Evolutionary conservation across 2,329 filamentous ascomycete species (phyloP), one percentile per base, ranked within the genome.

Genomic region (Endothia cerciana): DNA sequence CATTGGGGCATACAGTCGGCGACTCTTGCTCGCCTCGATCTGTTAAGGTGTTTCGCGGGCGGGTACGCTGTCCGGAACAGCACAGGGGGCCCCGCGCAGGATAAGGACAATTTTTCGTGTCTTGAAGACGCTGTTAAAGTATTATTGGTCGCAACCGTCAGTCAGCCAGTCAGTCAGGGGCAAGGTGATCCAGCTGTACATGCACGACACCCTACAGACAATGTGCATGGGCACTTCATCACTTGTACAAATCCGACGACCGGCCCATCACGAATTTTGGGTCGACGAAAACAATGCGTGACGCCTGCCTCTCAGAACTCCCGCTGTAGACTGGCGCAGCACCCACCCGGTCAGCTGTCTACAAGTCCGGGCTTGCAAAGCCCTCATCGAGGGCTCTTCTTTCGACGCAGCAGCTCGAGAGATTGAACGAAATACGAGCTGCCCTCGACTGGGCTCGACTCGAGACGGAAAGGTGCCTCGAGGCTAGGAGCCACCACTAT

Each of bases 21-120:
- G 10, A 22, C 6, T 19, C 13, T 7, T n/a, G 17, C 58, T 51
- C 33, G 25, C 47, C 30, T 40, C 30, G 33, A 58, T 22, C 25
- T 58, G 43, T n/a, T 17, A 59, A 58, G 58, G 57, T 43, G 40
- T 45, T 53, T 19, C 4, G 53, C 25, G 49, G 57, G 33, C 41
- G 43, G 28, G 57, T 38, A 43, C n/a, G 65, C 65, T 67, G 65
- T 65, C 65, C 62, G 65, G 65, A 62, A 65, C 65, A 65, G 65
- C 55, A 60, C 51, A 43, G 51, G 40, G 60, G 38, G 38, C 19
- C 19, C 38, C 5, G 51, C 28, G 15, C 19, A 22, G 19, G 30
- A 36, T 22, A 19, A n/a, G 51, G 19, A 22, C 51, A 55, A 55
- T 30, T 19, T 36, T 36, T 22, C 28, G 10, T 19, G 28, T 33